Evolutionary conservation across 257 asterid species (phyloP), one percentile per base, ranked within the genome.

Genomic region (Plantago elongata): DNA sequence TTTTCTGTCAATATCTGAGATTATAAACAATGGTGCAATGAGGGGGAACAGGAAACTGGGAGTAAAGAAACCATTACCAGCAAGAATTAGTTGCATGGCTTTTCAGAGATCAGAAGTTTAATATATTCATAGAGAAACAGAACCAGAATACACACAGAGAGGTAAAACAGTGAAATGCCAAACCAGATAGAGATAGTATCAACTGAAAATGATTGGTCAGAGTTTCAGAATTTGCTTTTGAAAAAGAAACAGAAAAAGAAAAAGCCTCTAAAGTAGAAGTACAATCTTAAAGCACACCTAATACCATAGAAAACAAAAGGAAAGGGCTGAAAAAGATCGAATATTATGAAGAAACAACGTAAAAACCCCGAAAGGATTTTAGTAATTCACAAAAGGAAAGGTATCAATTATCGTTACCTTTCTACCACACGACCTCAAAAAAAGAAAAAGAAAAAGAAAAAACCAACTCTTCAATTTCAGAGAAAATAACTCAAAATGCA

Each of bases 341-440:
- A 34, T 9, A 10, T 29, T 5, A 16, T 56, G 22, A 56, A 69
- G 60, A 65, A 44, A n/a, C 44, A 38, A 61, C 67, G 44, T 49
- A 2, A 22, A 22, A 22, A 22, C 27, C 27, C 27, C 27, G 2
- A 22, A 22, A 22, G 27, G 27, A 22, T 22, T 22, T 22, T 22
- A 22, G 27, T 22, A 22, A 22, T 22, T 22, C 27, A 22, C 27
- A 2, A 22, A 34, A 34, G 4, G 40, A 3, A 6, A 34, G 40
- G 40, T 34, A 34, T 34, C 8, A 22, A 34, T 34, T 34, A 34
- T 34, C 0, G 0, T 7, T 34, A 34, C 40, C 40, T 34, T 34
- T 34, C 40, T 34, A 34, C 40, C 0, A 34, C 40, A 34, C 40
- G 8, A 34, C 40, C 5, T 34, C 40, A 5, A 47, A 15, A 22